These are phyloP conservation scores for Biscogniauxia marginata DNA, from an alignment of 2,329 filamentous ascomycete species.

Conservation along the genomic window DNA sequence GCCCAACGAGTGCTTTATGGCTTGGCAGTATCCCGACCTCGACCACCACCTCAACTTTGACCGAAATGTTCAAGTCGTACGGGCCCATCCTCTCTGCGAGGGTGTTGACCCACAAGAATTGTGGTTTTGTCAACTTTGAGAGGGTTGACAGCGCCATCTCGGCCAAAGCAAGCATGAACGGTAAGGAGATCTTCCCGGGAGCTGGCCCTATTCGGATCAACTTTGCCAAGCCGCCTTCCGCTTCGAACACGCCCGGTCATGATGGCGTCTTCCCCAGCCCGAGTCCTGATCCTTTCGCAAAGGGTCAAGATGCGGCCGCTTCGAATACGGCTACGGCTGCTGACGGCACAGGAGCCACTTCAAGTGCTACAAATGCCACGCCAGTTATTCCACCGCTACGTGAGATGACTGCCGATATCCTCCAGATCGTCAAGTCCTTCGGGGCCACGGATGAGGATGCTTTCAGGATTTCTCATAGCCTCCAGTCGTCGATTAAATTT, in stretches of 20 bases:
- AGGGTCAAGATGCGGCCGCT: conserved; percentile 48
- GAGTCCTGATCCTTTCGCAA: conserved; percentile 80
- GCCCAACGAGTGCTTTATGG: conserved; percentile 91
- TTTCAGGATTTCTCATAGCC: conserved; percentile 66
- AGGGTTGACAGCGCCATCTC: conserved; percentile 85
- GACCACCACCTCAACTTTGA: conserved; percentile 90
- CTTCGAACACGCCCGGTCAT: conserved; percentile 83
- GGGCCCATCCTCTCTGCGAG: conserved; percentile 87
- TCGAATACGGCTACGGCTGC: conserved; percentile 41
- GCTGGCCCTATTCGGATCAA: conserved; percentile 94
- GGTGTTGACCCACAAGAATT: conserved; percentile 97
- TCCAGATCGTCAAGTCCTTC: conserved; percentile 83
- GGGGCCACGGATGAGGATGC: conserved; percentile 80
- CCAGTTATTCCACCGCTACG: conserved; percentile 69
- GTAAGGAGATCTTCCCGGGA: conserved; percentile 97
- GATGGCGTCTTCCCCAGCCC: conserved; percentile 87
- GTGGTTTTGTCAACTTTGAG: conserved; percentile 98
- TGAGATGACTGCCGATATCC: conserved; percentile 79
- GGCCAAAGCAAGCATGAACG: conserved; percentile 84
- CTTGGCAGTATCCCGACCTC: conserved; percentile 96
- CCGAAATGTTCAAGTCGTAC: conserved; percentile 93
- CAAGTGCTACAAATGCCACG: conserved; percentile 44
- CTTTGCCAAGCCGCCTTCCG: conserved; percentile 92
- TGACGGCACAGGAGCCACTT: conserved; percentile 28
- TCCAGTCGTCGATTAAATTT: conserved; percentile 76